These are phyloP conservation scores for Cladophialophora immunda DNA, from an alignment of 2,329 filamentous ascomycete species.

Conservation along the genomic window DNA sequence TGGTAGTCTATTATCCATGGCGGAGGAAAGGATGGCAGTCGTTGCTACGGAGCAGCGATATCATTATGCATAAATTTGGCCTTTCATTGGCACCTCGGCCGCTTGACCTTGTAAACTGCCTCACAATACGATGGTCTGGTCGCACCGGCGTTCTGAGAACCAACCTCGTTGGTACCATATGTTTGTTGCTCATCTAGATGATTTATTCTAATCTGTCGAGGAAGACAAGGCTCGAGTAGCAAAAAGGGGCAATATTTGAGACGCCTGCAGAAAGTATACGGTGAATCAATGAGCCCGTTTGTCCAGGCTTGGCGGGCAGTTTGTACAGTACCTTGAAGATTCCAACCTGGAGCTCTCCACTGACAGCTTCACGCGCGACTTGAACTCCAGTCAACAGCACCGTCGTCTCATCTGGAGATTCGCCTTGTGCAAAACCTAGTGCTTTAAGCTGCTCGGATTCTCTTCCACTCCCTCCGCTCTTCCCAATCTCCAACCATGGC, in stretches of 20 bases:
- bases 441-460: background rate
- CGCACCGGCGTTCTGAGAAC: background rate
- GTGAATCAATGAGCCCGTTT: background rate
- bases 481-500: constrained; percentile 10
- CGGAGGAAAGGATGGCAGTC: background rate
- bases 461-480: background rate
- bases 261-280: background rate
- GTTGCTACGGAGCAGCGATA: background rate
- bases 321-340: background rate
- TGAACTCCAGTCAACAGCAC: background rate
- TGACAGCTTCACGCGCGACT: background rate
- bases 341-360: background rate
- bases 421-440: too few relatives aligned
- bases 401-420: background rate
- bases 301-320: background rate
- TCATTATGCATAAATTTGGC: background rate
- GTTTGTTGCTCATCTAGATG: background rate
- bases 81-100: background rate
- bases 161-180: background rate
- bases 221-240: background rate
- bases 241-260: background rate
- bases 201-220: background rate
- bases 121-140: background rate
- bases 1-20: background rate
- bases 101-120: background rate